Evolutionary conservation across 129 eudicot genomes (phyloP).

Genomic region (Artemisia annua): DNA sequence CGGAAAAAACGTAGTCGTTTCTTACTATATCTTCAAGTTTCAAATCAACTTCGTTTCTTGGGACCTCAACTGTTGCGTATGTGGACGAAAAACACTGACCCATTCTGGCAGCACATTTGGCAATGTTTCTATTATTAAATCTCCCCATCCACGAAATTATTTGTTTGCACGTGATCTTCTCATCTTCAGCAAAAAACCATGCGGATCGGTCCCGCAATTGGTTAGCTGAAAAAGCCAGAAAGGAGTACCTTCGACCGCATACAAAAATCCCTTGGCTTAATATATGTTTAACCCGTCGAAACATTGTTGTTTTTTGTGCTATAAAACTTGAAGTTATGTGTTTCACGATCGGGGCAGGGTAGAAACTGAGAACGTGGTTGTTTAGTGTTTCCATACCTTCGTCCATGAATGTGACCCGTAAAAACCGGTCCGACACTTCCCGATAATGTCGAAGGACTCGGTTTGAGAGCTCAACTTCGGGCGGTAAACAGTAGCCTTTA

Average conservation of each 20-base stretch:
- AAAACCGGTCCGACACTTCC: slow-evolving; percentile 52
- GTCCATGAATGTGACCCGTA: slow-evolving; percentile 71
- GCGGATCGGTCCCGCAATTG: slow-evolving; percentile 2
- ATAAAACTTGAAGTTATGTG: slow-evolving; percentile 39
- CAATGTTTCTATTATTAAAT: background rate
- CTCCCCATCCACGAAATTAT: background rate
- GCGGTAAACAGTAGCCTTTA: slow-evolving; percentile 68
- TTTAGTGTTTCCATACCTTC: slow-evolving; percentile 66
- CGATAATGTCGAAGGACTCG: slow-evolving; percentile 59
- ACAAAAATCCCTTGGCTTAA: too few species aligned
- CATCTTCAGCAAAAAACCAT: slow-evolving; percentile 2
- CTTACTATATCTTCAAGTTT: background rate
- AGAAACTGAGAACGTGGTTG: slow-evolving; percentile 44
- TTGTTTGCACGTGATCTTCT: background rate
- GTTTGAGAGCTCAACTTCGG: slow-evolving; percentile 62
- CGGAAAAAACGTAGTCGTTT: too few species aligned
- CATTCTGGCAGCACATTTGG: slow-evolving; percentile 8
- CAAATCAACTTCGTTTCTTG: background rate
- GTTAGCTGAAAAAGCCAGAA: slow-evolving; percentile 4
- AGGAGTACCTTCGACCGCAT: too few species aligned
- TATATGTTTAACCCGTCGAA: slow-evolving; percentile 9
- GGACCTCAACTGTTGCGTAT: slow-evolving; percentile 2
- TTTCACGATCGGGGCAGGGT: slow-evolving; percentile 51
- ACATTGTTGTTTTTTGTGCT: background rate
- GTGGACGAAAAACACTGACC: background rate